Evolutionary conservation across 768 basidiomycete genomes (phyloP), one percentile per base, ranked within the genome.

Genomic region (Mycena venus): DNA sequence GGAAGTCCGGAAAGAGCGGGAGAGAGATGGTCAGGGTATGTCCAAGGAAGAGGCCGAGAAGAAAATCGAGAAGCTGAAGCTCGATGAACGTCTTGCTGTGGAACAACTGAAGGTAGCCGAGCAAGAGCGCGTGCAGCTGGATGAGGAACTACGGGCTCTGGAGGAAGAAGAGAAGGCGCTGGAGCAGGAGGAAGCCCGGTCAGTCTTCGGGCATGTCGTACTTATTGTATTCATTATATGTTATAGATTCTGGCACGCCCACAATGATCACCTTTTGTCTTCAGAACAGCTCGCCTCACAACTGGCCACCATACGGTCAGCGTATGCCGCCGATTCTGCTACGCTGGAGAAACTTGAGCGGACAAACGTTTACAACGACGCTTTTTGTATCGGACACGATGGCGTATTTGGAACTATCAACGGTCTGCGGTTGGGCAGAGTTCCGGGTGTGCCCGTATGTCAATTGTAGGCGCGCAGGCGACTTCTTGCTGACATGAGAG

Each of bases 401-500:
- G 95, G 96, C 7, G 94, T 95, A 1, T 96, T 99, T 79, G 98
- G 96, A 2, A 99, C 98, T n/a, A 99, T 99, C 83, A 99, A 99
- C 79, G 96, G 96, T 3, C 88, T 99, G 17, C 91, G 98, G 42
- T 84, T 99, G 25, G 98, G 98, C 4, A 91, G 97, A 75, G 92
- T 97, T 12, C 91, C 95, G 53, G 92, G 92, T 32, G 92, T 94
- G 56, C 92, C 92, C n/a, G 95, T 95, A 81, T 49, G 92, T 86
- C 29, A 60, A 21, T 62, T 55, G 9, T 55, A 40, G 38, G 40
- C 56, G 10, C 12, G 19, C 31, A n/a, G 44, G 70, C 72, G 44
- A 32, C 36, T 34, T 29, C 60, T 38, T 63, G 53, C 51, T 77
- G 68, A 77, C 34, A 17, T 51, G 10, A 42, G 9, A 11, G 72